These are phyloP conservation scores for Endocalyx cinctus DNA, from an alignment of 2,329 filamentous ascomycete genomes.

Conservation along the genomic window DNA sequence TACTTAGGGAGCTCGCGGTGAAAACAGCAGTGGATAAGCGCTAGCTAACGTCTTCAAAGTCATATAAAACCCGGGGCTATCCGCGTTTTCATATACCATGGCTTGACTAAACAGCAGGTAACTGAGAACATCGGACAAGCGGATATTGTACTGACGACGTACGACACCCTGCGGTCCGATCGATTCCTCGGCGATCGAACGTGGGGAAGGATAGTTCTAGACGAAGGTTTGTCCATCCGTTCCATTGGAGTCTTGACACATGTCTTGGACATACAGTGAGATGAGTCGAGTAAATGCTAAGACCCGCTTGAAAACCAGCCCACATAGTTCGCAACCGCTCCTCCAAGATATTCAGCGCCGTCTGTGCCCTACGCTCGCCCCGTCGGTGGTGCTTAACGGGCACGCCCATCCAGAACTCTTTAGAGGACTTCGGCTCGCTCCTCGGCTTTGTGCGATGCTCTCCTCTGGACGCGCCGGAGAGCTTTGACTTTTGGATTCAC, in stretches of 20 bases:
- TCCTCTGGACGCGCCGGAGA: too few relatives aligned
- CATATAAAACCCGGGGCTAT: slow-evolving; percentile 1
- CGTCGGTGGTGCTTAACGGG: slow-evolving; percentile 36
- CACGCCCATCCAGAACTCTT: slow-evolving; percentile 35
- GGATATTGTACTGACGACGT: slow-evolving; percentile 27
- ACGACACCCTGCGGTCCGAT: slow-evolving; percentile 27
- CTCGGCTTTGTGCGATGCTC: slow-evolving; percentile 31
- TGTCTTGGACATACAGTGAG: too few relatives aligned
- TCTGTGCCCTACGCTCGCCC: slow-evolving; percentile 15
- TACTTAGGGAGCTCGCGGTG: too few relatives aligned
- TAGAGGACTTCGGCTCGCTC: slow-evolving; percentile 35
- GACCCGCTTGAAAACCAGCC: slow-evolving; percentile 20
- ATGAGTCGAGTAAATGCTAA: not conserved
- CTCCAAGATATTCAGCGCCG: slow-evolving; percentile 26
- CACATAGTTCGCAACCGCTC: slow-evolving; percentile 31
- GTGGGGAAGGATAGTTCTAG: slow-evolving; percentile 33
- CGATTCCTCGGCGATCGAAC: slow-evolving; percentile 7
- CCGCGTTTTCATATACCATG: slow-evolving; percentile 13
- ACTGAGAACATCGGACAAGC: slow-evolving; percentile 12
- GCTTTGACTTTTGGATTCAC: too few relatives aligned
- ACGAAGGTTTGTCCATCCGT: slow-evolving; percentile 36
- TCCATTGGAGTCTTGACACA: too few relatives aligned
- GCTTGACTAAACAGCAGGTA: slow-evolving; percentile 10
- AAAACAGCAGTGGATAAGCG: too few relatives aligned
- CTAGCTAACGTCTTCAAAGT: not conserved